Evolutionary conservation across 495 filamentous ascomycete species (phyloP), one percentile per base, ranked within the genome.

Genomic region (Trypethelium eluteriae): DNA sequence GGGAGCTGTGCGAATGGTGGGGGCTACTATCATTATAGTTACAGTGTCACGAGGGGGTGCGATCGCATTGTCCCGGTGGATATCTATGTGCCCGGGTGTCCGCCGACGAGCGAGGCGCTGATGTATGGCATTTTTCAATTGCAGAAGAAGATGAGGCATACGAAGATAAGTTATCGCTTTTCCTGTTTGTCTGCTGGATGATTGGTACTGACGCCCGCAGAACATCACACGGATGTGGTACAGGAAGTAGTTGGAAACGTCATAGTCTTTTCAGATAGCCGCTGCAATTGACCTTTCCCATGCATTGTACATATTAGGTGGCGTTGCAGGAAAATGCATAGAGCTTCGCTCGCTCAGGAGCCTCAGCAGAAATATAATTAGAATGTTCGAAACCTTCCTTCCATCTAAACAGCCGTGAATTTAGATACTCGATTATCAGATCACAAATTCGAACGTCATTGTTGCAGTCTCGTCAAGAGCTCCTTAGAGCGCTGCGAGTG

Each of bases 11-110:
- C 92, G 68, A 96, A 96, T 76, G 92, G 92, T 66, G 92, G 92
- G 64, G 92, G 92, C 56, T 96, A 96, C 78, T 96, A 96, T 72
- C 92, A 96, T 76, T 95, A 96, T 77, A 91, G 87, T 75, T 96
- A 96, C 81, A 88, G 83, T 71, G 92, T 96, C 49, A 88, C 89
- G 44, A 84, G 92, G 66, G 92, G 92, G 36, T 94, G 92, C 71
- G 92, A 96, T 77, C 82, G 92, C 47, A 90, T 96, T 73, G 90
- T 96, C 46, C 92, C 92, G 18, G 92, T 96, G 50, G 92, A 96
- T 79, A 84, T 96, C 47, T 96, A 96, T 79, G 91, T 96, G 7
- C 92, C 92, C 38, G 93, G 93, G 63, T 96, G 92, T 80, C 92
- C 92, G 62, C 92, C 92, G 1, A 96, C 92, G 11, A 83, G 83